Conservation (phyloP, 208 protist species). For the Leishmania guyanensis region DNA sequence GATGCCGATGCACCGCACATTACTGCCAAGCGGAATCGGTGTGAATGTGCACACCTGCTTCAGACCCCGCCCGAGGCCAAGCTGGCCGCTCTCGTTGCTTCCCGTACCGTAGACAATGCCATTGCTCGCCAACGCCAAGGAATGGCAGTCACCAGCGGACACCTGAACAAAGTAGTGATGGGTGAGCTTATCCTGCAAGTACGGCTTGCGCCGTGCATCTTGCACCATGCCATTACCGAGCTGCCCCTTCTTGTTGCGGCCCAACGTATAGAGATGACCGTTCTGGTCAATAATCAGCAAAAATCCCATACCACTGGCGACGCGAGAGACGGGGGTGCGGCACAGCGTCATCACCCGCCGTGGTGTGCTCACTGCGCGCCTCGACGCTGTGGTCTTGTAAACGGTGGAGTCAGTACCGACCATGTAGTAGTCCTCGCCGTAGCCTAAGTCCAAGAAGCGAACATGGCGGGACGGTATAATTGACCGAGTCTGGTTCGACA, state of each 20-base stretch:
- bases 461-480: slow-evolving; percentile 80
- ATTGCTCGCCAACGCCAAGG: slow-evolving; percentile 81
- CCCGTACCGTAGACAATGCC: slow-evolving; percentile 85
- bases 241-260: slow-evolving; percentile 87
- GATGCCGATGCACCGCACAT: slow-evolving; percentile 70
- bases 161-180: slow-evolving; percentile 88
- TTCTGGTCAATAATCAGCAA: slow-evolving; percentile 86
- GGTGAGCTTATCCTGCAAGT: slow-evolving; percentile 45
- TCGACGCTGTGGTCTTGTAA: slow-evolving; percentile 85
- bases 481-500: slow-evolving; percentile 68
- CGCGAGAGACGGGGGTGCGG: slow-evolving; percentile 69
- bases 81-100: slow-evolving; percentile 84
- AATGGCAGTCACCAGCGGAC: slow-evolving; percentile 81
- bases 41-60: slow-evolving; percentile 60
- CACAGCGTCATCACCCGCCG: slow-evolving; percentile 83
- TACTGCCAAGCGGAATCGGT: slow-evolving; percentile 52
- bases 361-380: slow-evolving; percentile 72
- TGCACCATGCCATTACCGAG: slow-evolving; percentile 77
- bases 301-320: slow-evolving; percentile 82
- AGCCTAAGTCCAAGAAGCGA: slow-evolving; percentile 79
- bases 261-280: slow-evolving; percentile 80
- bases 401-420: slow-evolving; percentile 81
- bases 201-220: slow-evolving; percentile 68
- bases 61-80: slow-evolving; percentile 62
- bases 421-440: slow-evolving; percentile 89